Percentiles rank a stretch among this genome's conserved stretches.
Evolutionary conservation across 2,329 filamentous ascomycete species (phyloP).

Genomic region (Cyclaneusma minus): DNA sequence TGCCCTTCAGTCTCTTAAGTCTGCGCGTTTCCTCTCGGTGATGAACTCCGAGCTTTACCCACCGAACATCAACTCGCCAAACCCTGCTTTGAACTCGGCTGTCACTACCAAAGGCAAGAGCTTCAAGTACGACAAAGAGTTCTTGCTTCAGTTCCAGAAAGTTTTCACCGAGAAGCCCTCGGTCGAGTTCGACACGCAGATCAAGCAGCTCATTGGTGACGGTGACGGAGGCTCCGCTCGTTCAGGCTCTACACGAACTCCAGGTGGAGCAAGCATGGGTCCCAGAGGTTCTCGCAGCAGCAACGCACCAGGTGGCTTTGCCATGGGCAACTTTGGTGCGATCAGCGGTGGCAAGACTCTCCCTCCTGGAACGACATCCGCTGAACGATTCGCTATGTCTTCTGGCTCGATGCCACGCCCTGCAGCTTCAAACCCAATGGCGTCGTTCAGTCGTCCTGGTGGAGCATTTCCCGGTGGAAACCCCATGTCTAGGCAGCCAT

Average conservation of each 20-base stretch:
- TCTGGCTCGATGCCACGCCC: conserved; percentile 33
- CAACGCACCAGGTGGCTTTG: conserved; percentile 31
- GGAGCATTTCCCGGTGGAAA: conserved; percentile 45
- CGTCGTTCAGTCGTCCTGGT: conserved; percentile 44
- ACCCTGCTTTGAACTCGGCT: conserved; percentile 74
- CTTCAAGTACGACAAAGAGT: conserved; percentile 91
- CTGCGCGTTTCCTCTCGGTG: conserved; percentile 72
- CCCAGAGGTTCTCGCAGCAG: conserved; percentile 34
- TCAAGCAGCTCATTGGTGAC: conserved; percentile 78
- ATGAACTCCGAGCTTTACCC: conserved; percentile 73
- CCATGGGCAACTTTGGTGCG: conserved; percentile 57
- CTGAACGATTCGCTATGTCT: conserved; percentile 56
- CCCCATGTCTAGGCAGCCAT: conserved; percentile 50
- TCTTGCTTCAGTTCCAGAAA: conserved; percentile 88
- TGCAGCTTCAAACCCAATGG: conserved; percentile 34
- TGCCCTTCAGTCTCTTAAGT: conserved; percentile 83
- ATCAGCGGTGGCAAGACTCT: conserved; percentile 39
- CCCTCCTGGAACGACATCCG: conserved; percentile 63
- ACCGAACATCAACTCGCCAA: conserved; percentile 70
- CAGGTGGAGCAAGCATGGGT: conserved; percentile 24
- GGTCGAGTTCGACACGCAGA: conserved; percentile 78
- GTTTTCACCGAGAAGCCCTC: conserved; percentile 97
- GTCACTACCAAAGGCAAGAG: conserved; percentile 65
- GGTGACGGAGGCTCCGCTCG: conserved; percentile 45
- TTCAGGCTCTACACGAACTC: conserved; percentile 45